phyloP scores from a whole-genome alignment of 192 early-diverging fungal genomes.

The Linnemannia zychae region DNA sequence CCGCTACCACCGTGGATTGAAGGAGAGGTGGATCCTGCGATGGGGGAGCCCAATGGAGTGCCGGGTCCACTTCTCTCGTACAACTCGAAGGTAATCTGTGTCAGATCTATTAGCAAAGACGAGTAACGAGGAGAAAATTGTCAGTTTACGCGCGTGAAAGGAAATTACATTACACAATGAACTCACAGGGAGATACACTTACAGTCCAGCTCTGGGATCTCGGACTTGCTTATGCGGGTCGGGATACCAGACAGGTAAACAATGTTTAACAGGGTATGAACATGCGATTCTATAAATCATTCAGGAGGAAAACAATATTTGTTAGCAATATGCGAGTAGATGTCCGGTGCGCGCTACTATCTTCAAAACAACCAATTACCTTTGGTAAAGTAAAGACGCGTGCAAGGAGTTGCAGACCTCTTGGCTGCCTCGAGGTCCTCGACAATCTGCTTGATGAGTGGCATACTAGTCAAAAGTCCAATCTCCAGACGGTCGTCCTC shows the following conservation, averaged over 20 bases:
- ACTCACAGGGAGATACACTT: too few relatives aligned
- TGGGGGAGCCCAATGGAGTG: neutral
- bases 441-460: constrained; percentile 84
- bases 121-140: neutral
- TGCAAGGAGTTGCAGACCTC: constrained; percentile 65
- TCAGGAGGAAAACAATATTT: neutral
- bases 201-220: constrained; percentile 94
- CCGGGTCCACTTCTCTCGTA: constrained; percentile 77
- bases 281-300: constrained; percentile 78
- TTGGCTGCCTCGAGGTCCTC: constrained; percentile 76
- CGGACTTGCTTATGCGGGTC: constrained; percentile 70
- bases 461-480: constrained; percentile 81
- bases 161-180: too few relatives aligned
- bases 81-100: constrained; percentile 98
- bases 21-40: neutral
- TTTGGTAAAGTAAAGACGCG: constrained; percentile 96
- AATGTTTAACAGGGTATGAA: constrained; percentile 93
- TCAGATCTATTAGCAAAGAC: constrained; percentile 73
- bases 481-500: constrained; percentile 88
- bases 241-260: constrained; percentile 89
- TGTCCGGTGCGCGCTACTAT: neutral
- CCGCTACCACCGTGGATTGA: neutral
- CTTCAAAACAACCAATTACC: constrained; percentile 52
- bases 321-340: neutral
- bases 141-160: neutral